Percentiles rank a stretch among this genome's conserved stretches.
Conservation (phyloP, 257 asterid species). For the Schizonepeta tenuifolia region DNA sequence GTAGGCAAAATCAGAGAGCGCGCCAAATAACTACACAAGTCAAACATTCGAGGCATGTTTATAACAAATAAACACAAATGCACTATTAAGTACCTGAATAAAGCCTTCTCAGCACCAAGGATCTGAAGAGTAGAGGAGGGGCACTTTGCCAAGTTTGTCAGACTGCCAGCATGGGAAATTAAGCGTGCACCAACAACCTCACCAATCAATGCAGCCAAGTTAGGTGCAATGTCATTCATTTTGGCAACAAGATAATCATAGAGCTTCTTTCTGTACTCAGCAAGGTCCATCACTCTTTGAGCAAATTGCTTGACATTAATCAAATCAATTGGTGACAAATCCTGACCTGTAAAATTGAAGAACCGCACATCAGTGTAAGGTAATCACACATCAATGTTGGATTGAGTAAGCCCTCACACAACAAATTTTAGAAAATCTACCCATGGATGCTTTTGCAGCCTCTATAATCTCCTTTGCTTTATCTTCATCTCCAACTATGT, state of each 20-base stretch:
- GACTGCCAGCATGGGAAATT: conserved; percentile 98
- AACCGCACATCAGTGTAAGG: neutral
- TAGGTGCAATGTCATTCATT: conserved; percentile 96
- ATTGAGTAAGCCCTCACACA: neutral
- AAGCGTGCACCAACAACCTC: conserved; percentile 98
- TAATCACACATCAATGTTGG: conserved; percentile 12
- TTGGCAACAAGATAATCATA: conserved; percentile 86
- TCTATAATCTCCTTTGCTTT: conserved; percentile 93
- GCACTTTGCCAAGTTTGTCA: conserved; percentile 92
- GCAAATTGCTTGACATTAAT: conserved; percentile 92
- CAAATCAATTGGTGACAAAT: conserved; percentile 84
- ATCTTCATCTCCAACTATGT: conserved; percentile 87
- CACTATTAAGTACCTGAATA: conserved; percentile 62
- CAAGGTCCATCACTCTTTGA: conserved; percentile 92
- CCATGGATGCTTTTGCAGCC: conserved; percentile 99
- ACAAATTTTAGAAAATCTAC: conserved; percentile 40
- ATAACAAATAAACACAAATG: neutral
- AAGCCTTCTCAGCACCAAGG: conserved; percentile 98
- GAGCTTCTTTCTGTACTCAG: conserved; percentile 87
- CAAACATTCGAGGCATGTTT: neutral
- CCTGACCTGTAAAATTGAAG: conserved; percentile 69
- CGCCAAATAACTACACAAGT: neutral
- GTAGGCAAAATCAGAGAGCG: conserved; percentile 6
- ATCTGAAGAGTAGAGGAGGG: conserved; percentile 98
- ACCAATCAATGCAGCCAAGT: conserved; percentile 93